Evolutionary conservation across 2,329 filamentous ascomycete genomes (phyloP).

Genomic region (Hymenoscyphus occultus): DNA sequence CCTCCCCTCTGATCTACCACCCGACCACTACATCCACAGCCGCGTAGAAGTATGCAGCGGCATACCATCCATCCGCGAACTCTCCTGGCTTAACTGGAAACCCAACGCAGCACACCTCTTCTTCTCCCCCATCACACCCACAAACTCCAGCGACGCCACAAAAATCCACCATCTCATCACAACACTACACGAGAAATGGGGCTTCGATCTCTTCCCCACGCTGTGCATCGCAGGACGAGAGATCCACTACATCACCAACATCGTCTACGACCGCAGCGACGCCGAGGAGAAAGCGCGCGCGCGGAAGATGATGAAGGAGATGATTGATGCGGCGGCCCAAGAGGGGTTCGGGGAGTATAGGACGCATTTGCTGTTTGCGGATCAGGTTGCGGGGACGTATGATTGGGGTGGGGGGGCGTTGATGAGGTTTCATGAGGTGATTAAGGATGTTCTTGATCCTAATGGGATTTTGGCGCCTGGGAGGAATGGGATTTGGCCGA

Average conservation of each 20-base stretch:
- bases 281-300: slow-evolving; percentile 35
- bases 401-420: slow-evolving; percentile 42
- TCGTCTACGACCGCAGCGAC: slow-evolving; percentile 47
- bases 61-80: slow-evolving; percentile 32
- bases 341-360: slow-evolving; percentile 46
- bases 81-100: slow-evolving; percentile 49
- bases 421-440: slow-evolving; percentile 43
- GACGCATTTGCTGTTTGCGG: slow-evolving; percentile 44
- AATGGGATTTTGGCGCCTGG: slow-evolving; percentile 48
- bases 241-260: slow-evolving; percentile 48
- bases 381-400: slow-evolving; percentile 45
- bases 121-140: slow-evolving; percentile 43
- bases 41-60: slow-evolving; percentile 33
- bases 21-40: slow-evolving; percentile 34
- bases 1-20: slow-evolving; percentile 35
- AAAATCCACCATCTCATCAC: slow-evolving; percentile 49
- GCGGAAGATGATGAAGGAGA: slow-evolving; percentile 38
- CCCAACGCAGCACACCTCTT: slow-evolving; percentile 51
- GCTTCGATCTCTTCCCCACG: slow-evolving; percentile 50
- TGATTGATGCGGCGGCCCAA: slow-evolving; percentile 41
- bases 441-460: slow-evolving; percentile 48
- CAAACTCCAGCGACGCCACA: slow-evolving; percentile 37
- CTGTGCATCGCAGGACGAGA: slow-evolving; percentile 44
- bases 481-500: slow-evolving; percentile 39
- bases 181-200: slow-evolving; percentile 44